These are phyloP conservation scores for Mycosphaerella sp. DNA, from an alignment of 2,329 filamentous ascomycete species.

Conservation along the genomic window DNA sequence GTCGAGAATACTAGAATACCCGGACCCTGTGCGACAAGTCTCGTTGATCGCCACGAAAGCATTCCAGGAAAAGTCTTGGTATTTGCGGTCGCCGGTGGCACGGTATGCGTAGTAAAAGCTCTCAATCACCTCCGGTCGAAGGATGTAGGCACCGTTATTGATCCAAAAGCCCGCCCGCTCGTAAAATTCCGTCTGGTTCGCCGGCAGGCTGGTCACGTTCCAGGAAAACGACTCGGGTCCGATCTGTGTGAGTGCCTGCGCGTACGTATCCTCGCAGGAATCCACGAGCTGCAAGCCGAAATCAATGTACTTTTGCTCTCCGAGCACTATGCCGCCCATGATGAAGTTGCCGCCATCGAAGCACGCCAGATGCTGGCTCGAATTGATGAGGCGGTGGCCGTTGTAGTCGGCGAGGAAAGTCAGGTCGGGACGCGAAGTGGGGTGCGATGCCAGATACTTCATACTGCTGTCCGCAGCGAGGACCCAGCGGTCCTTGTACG, in stretches of 20 bases:
- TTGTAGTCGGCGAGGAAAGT: conserved; percentile 61
- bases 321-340: conserved; percentile 67
- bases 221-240: conserved; percentile 59
- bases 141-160: conserved; percentile 54
- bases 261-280: conserved; percentile 72
- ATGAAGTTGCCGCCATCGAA: conserved; percentile 84
- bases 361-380: conserved; percentile 57
- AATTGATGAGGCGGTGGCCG: conserved; percentile 37
- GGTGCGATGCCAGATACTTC: conserved; percentile 61
- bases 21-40: conserved; percentile 14
- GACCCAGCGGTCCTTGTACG: conserved; percentile 68
- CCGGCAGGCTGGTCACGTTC: conserved; percentile 33
- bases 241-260: conserved; percentile 60
- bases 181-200: conserved; percentile 53
- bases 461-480: conserved; percentile 70
- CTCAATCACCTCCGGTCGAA: conserved; percentile 47
- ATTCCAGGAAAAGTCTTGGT: conserved; percentile 20
- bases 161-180: conserved; percentile 60
- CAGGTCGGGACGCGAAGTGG: conserved; percentile 58
- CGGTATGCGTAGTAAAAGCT: conserved; percentile 24
- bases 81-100: conserved; percentile 18
- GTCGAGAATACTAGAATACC: conserved; percentile 16
- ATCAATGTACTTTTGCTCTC: conserved; percentile 59
- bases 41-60: conserved; percentile 19
- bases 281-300: conserved; percentile 67